A percentile compares a stretch with the other conserved stretches of the same genome.
Evolutionary conservation across 2,329 filamentous ascomycete species (phyloP).

Genomic region (Fusarium goolgardi): DNA sequence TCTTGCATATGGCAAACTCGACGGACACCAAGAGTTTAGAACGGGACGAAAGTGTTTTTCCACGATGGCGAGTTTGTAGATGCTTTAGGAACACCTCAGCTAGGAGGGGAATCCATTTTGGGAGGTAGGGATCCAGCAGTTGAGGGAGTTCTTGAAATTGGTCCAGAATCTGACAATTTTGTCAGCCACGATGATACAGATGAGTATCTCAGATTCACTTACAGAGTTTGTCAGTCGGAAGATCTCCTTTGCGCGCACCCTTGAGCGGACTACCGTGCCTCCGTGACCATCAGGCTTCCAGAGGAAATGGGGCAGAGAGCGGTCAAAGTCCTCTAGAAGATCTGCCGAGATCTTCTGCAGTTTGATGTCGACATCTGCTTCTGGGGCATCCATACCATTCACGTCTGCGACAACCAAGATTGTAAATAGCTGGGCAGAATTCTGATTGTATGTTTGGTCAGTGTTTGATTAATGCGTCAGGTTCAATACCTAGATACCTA

Average conservation of each 20-base stretch:
- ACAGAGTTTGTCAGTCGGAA: constrained; percentile 62
- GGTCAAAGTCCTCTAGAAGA: constrained; percentile 68
- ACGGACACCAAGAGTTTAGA: constrained; percentile 64
- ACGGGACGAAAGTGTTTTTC: constrained; percentile 51
- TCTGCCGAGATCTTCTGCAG: constrained; percentile 70
- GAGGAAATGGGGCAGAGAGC: constrained; percentile 63
- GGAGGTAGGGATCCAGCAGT: constrained; percentile 85
- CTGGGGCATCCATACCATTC: constrained; percentile 67
- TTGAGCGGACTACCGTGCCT: constrained; percentile 57
- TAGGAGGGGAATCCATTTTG: constrained; percentile 78
- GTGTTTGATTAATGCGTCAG: constrained; percentile 9
- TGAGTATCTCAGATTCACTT: constrained; percentile 10
- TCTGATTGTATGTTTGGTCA: neutral
- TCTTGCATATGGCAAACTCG: constrained; percentile 77
- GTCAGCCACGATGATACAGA: neutral
- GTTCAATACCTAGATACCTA: neutral
- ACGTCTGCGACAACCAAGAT: neutral
- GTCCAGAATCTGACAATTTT: constrained; percentile 69
- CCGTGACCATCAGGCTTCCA: constrained; percentile 62
- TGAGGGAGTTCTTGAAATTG: constrained; percentile 96
- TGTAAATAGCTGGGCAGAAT: neutral
- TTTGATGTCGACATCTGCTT: constrained; percentile 70
- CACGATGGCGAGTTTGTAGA: constrained; percentile 61
- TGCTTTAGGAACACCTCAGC: constrained; percentile 80
- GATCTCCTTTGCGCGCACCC: constrained; percentile 63